phyloP scores from a whole-genome alignment of 2,329 filamentous ascomycete species.

The Fusarium sp. region DNA sequence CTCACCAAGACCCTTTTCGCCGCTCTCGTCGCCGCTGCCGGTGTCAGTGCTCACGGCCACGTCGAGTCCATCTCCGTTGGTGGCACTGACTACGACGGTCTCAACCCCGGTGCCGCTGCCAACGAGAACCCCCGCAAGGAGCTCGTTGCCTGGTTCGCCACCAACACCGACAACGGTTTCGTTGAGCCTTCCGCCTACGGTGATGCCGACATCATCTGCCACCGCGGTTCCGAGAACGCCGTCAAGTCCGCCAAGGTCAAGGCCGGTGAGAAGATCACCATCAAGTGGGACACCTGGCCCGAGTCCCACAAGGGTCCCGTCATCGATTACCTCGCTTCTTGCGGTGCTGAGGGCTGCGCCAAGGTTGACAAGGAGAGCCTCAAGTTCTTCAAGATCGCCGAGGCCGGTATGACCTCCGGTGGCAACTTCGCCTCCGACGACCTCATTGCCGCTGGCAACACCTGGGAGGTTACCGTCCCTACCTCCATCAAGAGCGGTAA shows the following conservation, averaged over 20 bases:
- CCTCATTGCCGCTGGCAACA: conserved; percentile 57
- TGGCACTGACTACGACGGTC: conserved; percentile 40
- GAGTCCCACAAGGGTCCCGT: conserved; percentile 64
- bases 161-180: conserved; percentile 64
- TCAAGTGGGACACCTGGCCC: conserved; percentile 60
- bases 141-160: conserved; percentile 55
- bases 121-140: conserved; percentile 41
- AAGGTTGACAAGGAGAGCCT: conserved; percentile 64
- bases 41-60: conserved; percentile 48
- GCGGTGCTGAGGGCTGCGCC: conserved; percentile 64
- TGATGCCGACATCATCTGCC: conserved; percentile 61
- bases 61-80: conserved; percentile 46
- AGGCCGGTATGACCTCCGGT: conserved; percentile 59
- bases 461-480: conserved; percentile 53
- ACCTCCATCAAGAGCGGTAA: conserved; percentile 52
- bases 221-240: conserved; percentile 56
- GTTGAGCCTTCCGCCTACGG: conserved; percentile 57
- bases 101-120: conserved; percentile 9
- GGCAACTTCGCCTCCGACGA: conserved; percentile 53
- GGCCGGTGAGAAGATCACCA: conserved; percentile 54
- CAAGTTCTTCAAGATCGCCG: conserved; percentile 74
- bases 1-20: conserved; percentile 44
- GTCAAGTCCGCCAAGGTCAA: conserved; percentile 52
- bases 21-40: conserved; percentile 44
- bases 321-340: conserved; percentile 73